Evolutionary conservation across 495 filamentous ascomycete genomes (phyloP), one percentile per base, ranked within the genome.

Genomic region (Penicillium bovifimosum): DNA sequence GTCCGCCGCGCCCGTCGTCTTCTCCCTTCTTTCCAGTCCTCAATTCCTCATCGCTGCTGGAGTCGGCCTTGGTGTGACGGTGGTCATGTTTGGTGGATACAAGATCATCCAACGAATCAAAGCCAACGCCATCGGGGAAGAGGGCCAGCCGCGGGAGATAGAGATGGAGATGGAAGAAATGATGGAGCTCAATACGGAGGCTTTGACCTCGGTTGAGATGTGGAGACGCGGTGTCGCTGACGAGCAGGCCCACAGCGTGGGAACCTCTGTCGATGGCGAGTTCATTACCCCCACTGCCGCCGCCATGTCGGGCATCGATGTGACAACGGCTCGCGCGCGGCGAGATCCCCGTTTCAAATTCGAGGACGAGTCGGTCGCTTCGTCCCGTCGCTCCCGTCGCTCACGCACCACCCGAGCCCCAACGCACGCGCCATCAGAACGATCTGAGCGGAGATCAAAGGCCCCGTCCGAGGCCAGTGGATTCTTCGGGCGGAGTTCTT

Each of bases 31-130:
- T 2, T 82, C 85, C 13, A 86, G 82, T 50, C 93, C 93, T 13
- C 88, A 98, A 63, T 98, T 98, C 63, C 76, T 96, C 31, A 95
- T 98, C 55, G 88, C 92, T 17, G 88, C 87, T 13, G 88, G 93
- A 16, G 82, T 96, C 20, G 91, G 87, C 0, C 81, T 95, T 0
- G 91, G 91, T 11, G 86, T 92, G 11, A 96, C 91, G 0, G 83
- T 98, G 5, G 86, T 98, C 58, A 91, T 93, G 72, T 84, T 98
- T 47, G 93, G 93, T 35, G 93, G 93, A 11, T 96, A 88, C 80
- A 96, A 93, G 74, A 96, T 98, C 62, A 83, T 98, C 72, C 95
- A 96, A 75, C 83, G 84, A 60, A 86, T 96, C 56, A 71, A 78
- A 42, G 59, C 59, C 48, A 70, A 58, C 34, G 38, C 48, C 32